These are phyloP conservation scores for Vicia villosa DNA, from an alignment of 306 rosid genomes.

Conservation along the genomic window DNA sequence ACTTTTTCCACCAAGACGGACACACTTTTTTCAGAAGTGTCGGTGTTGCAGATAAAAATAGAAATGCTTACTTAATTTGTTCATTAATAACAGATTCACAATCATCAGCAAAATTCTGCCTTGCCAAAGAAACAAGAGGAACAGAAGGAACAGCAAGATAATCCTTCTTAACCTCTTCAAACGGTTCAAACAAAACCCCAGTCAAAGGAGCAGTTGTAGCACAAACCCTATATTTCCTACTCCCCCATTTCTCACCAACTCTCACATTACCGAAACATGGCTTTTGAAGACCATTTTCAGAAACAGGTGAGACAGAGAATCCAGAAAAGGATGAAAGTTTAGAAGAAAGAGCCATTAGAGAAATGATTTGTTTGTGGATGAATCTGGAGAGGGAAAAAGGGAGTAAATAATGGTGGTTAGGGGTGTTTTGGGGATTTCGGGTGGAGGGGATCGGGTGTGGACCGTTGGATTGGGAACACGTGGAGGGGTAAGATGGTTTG, in stretches of 20 bases:
- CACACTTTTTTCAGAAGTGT: too few relatives aligned
- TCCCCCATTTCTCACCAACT: constrained; percentile 1
- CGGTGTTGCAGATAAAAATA: background rate
- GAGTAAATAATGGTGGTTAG: constrained; percentile 15
- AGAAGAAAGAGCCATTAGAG: constrained; percentile 43
- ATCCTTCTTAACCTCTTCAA: constrained; percentile 51
- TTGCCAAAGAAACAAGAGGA: constrained; percentile 51
- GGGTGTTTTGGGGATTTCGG: constrained; percentile 26
- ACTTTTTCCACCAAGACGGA: too few relatives aligned
- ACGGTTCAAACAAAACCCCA: constrained; percentile 52
- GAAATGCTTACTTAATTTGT: constrained; percentile 51
- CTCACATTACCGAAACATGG: background rate
- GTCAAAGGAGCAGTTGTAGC: constrained; percentile 37
- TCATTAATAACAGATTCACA: constrained; percentile 53
- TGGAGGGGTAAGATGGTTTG: constrained; percentile 26
- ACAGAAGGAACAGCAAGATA: constrained; percentile 41
- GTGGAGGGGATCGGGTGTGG: background rate
- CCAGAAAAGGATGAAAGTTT: constrained; percentile 35
- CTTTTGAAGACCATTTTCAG: constrained; percentile 21
- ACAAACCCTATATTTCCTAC: constrained; percentile 39
- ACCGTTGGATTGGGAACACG: constrained; percentile 40
- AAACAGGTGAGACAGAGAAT: constrained; percentile 33
- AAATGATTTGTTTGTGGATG: constrained; percentile 15
- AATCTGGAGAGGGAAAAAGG: background rate
- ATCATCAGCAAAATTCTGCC: constrained; percentile 40